Conservation (phyloP, 805 yeast genomes). For the Candida andamanensis region DNA sequence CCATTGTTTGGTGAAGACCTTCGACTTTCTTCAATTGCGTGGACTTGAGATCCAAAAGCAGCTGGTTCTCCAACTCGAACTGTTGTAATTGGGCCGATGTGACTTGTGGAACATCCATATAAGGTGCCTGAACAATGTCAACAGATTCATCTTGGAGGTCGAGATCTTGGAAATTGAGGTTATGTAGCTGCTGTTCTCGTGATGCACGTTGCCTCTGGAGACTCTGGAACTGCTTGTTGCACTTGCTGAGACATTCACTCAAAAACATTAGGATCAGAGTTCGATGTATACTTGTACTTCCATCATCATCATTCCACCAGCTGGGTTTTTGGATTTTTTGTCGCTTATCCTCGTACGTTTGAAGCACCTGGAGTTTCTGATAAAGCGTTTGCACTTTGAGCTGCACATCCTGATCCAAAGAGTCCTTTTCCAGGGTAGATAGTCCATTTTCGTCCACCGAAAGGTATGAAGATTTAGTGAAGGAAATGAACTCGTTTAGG, state of each 20-base stretch:
- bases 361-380: slow-evolving; percentile 46
- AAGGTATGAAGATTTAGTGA: slow-evolving; percentile 22
- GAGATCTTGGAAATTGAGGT: slow-evolving; percentile 34
- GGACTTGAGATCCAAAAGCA: slow-evolving; percentile 49
- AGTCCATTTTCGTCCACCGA: slow-evolving; percentile 19
- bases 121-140: slow-evolving; percentile 4
- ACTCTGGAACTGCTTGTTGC: slow-evolving; percentile 41
- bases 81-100: slow-evolving; percentile 54
- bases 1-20: slow-evolving; percentile 54
- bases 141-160: slow-evolving; percentile 9
- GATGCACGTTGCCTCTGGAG: slow-evolving; percentile 47
- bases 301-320: too few relatives aligned
- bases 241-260: slow-evolving; percentile 36
- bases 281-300: slow-evolving; percentile 40
- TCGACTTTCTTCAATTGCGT: slow-evolving; percentile 58
- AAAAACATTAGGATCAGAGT: slow-evolving; percentile 46
- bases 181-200: slow-evolving; percentile 32
- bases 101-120: slow-evolving; percentile 17
- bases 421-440: slow-evolving; percentile 46
- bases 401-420: slow-evolving; percentile 52
- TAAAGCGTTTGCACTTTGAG: slow-evolving; percentile 47
- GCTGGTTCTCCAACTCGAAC: slow-evolving; percentile 55
- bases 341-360: slow-evolving; percentile 49
- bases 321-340: slow-evolving; percentile 14
- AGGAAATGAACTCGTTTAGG: slow-evolving; percentile 26